Conservation (phyloP, 2,329 filamentous ascomycete genomes). For the Curvularia spicifera region DNA sequence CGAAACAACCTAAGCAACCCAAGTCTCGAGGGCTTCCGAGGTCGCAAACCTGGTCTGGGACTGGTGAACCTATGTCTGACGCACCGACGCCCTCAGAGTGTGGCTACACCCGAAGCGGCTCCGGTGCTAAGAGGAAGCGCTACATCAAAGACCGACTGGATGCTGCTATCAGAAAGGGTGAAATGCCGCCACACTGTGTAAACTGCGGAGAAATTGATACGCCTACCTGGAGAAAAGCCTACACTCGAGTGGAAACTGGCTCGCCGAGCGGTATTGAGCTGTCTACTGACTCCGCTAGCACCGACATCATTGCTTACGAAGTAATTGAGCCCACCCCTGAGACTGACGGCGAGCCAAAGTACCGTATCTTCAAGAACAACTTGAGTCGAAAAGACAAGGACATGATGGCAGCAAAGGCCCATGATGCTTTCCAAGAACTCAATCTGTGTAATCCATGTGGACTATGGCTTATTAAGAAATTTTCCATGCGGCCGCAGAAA, state of each 20-base stretch:
- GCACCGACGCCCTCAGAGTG: slow-evolving; percentile 34
- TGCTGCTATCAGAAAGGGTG: slow-evolving; percentile 72
- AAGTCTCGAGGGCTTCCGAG: slow-evolving; percentile 42
- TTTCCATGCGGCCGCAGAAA: slow-evolving; percentile 79
- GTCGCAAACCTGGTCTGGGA: slow-evolving; percentile 49
- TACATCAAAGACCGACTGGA: slow-evolving; percentile 64
- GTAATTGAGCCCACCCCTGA: slow-evolving; percentile 53
- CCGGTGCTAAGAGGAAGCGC: slow-evolving; percentile 70
- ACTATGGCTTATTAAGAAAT: slow-evolving; percentile 91
- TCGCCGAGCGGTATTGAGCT: slow-evolving; percentile 73
- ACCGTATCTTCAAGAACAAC: slow-evolving; percentile 80
- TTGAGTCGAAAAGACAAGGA: slow-evolving; percentile 70
- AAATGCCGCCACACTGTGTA: slow-evolving; percentile 85
- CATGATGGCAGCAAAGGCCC: slow-evolving; percentile 22
- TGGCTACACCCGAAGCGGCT: slow-evolving; percentile 51
- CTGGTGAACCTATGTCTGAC: slow-evolving; percentile 44
- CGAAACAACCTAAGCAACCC: slow-evolving; percentile 23
- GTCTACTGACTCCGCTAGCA: slow-evolving; percentile 67
- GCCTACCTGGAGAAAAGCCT: slow-evolving; percentile 93
- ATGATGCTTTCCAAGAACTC: slow-evolving; percentile 67
- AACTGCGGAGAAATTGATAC: slow-evolving; percentile 97
- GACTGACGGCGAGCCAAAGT: slow-evolving; percentile 67
- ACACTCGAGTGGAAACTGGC: slow-evolving; percentile 76
- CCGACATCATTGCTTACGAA: slow-evolving; percentile 64
- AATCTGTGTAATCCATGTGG: slow-evolving; percentile 95